Percentiles rank a stretch among this genome's conserved stretches.
phyloP scores from a whole-genome alignment of 768 basidiomycete genomes.

The Russula griseocarnosa region DNA sequence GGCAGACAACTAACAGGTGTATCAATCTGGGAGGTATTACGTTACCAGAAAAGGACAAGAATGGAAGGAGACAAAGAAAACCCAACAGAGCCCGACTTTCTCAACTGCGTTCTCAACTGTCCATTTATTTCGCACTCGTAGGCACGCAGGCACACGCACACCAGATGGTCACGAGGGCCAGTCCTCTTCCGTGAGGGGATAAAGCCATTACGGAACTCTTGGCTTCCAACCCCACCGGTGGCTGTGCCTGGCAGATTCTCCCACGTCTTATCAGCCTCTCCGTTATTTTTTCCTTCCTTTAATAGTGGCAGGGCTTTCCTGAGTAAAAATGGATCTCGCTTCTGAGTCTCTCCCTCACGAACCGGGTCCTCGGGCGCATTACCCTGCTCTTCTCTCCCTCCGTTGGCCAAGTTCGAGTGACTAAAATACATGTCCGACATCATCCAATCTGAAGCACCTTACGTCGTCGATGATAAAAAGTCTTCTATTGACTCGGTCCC shows the following conservation, averaged over 20 bases:
- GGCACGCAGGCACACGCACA: background rate
- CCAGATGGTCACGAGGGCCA: background rate
- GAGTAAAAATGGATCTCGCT: background rate
- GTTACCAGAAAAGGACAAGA: background rate
- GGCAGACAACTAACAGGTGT: background rate
- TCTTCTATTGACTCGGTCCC: background rate
- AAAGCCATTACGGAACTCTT: background rate
- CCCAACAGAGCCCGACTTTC: background rate
- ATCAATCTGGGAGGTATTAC: background rate
- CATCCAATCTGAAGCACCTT: background rate
- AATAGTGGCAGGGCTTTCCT: background rate
- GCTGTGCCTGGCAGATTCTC: background rate
- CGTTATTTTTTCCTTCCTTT: background rate
- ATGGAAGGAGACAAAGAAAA: background rate
- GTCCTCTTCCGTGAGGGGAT: background rate
- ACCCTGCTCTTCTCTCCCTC: background rate
- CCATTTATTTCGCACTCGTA: background rate
- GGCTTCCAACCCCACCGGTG: background rate
- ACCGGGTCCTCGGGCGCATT: background rate
- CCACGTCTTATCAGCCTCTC: slow-evolving; percentile 6
- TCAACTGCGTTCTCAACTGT: background rate
- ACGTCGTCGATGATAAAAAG: background rate
- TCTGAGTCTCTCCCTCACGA: background rate
- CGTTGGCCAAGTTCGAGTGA: background rate
- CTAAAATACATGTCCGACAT: background rate